Evolutionary conservation across 2,329 filamentous ascomycete species (phyloP).

Genomic region (Alternaria arbusti): DNA sequence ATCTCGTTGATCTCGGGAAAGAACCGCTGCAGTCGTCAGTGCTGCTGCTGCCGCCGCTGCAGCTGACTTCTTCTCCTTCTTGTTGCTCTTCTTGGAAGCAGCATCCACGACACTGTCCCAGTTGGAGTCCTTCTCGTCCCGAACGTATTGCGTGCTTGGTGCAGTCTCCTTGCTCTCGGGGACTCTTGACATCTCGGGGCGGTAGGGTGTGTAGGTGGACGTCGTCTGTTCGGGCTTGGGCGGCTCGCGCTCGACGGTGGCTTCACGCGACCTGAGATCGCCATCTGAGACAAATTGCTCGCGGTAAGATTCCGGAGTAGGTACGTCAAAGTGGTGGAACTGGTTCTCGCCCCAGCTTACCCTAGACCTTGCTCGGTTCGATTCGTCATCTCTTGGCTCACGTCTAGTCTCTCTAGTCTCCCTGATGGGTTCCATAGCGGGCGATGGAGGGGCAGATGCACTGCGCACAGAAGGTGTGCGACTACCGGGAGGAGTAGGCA

Average conservation of each 20-base stretch:
- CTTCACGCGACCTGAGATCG: conserved; percentile 34
- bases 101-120: conserved; percentile 30
- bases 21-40: conserved; percentile 26
- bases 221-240: conserved; percentile 37
- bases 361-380: conserved; percentile 36
- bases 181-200: conserved; percentile 27
- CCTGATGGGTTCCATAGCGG: conserved; percentile 37
- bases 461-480: conserved; percentile 48
- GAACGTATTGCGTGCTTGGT: conserved; percentile 39
- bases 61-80: conserved; percentile 41
- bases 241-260: conserved; percentile 49
- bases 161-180: conserved; percentile 29
- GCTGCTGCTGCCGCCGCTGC: conserved; percentile 24
- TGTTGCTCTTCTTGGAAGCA: conserved; percentile 38
- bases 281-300: conserved; percentile 46
- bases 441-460: conserved; percentile 44
- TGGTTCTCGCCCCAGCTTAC: conserved; percentile 58
- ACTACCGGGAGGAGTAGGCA: conserved; percentile 64
- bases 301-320: conserved; percentile 52
- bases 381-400: conserved; percentile 32
- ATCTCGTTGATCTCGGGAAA: conserved; percentile 26
- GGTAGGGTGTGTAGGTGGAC: conserved; percentile 40
- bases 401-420: conserved; percentile 27
- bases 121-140: conserved; percentile 31
- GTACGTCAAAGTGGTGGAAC: conserved; percentile 55